Percentiles rank a stretch among this genome's conserved stretches.
These are phyloP conservation scores for Alternaria longipes DNA, from an alignment of 2,329 filamentous ascomycete species.

Conservation along the genomic window DNA sequence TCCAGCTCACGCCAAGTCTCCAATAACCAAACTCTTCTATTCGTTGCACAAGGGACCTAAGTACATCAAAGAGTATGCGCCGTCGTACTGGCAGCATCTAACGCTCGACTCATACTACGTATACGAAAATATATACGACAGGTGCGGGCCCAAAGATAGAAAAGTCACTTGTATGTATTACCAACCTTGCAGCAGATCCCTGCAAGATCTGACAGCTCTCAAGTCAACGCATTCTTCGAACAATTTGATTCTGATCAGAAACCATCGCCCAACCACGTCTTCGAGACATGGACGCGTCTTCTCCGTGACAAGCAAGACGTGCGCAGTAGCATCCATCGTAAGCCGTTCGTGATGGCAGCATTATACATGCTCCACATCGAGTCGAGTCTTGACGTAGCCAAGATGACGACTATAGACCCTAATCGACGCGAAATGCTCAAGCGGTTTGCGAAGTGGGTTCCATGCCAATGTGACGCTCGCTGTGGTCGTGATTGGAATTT, in stretches of 20 bases:
- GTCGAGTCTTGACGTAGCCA: neutral
- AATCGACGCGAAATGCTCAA: conserved; percentile 17
- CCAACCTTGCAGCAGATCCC: neutral
- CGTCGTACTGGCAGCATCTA: conserved; percentile 13
- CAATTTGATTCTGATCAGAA: conserved; percentile 10
- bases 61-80: conserved; percentile 12
- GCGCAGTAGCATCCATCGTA: conserved; percentile 1
- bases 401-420: conserved; percentile 4
- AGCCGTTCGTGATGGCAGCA: conserved; percentile 14
- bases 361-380: conserved; percentile 18
- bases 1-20: neutral
- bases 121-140: conserved; percentile 14
- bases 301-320: conserved; percentile 9
- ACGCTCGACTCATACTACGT: conserved; percentile 14
- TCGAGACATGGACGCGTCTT: conserved; percentile 13
- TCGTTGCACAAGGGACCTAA: conserved; percentile 12
- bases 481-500: conserved; percentile 1
- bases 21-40: conserved; percentile 15
- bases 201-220: neutral
- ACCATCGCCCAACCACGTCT: conserved; percentile 4
- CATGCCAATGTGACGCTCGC: conserved; percentile 7
- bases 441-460: conserved; percentile 13
- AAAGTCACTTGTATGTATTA: conserved; percentile 14
- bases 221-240: conserved; percentile 8
- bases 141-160: neutral